Percentiles rank a stretch among this genome's conserved stretches.
Conservation (phyloP, 768 basidiomycete species). For the Antrodiella citrinella region DNA sequence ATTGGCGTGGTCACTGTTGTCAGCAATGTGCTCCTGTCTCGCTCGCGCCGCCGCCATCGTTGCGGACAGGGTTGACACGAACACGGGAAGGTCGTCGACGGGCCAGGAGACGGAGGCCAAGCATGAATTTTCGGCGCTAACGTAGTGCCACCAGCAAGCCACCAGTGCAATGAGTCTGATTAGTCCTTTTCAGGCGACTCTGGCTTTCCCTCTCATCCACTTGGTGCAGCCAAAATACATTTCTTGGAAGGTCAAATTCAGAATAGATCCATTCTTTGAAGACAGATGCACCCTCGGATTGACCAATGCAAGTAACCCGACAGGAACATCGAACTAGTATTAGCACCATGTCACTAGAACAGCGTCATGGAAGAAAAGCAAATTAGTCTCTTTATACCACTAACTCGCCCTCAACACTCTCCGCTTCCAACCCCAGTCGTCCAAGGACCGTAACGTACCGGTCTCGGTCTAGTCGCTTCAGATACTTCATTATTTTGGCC, state of each 20-base stretch:
- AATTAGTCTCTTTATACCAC: constrained; percentile 40
- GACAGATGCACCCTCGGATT: too few species aligned
- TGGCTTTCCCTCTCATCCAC: too few species aligned
- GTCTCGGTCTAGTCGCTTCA: constrained; percentile 52
- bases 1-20: neutral
- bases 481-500: constrained; percentile 74
- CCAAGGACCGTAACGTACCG: constrained; percentile 70
- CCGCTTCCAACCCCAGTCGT: constrained; percentile 68
- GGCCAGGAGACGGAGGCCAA: too few species aligned
- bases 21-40: neutral
- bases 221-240: too few species aligned
- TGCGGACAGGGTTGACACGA: too few species aligned
- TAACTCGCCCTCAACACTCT: constrained; percentile 85
- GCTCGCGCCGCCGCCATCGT: neutral
- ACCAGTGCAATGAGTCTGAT: too few species aligned
- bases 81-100: too few species aligned
- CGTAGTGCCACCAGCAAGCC: too few species aligned
- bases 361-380: neutral
- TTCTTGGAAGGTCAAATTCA: too few species aligned
- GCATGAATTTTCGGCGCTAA: too few species aligned
- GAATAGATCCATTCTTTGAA: too few species aligned
- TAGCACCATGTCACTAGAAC: neutral
- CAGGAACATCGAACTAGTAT: neutral
- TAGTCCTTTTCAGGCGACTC: too few species aligned
- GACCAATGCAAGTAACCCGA: neutral